Evolutionary conservation across 192 early-diverging fungal genomes (phyloP).

Genomic region (Coemansia sp.): DNA sequence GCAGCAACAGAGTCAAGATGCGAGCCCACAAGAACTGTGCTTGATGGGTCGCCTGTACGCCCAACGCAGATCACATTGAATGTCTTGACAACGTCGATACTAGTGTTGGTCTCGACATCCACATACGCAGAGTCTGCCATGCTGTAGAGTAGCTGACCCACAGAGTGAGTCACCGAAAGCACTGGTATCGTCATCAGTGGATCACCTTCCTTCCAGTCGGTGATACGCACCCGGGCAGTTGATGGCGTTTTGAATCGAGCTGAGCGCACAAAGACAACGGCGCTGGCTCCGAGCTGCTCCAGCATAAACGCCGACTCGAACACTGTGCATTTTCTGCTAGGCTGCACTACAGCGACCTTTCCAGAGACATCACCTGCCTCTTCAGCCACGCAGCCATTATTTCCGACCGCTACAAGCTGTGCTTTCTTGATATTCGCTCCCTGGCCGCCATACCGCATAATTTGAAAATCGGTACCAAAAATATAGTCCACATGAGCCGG

Average conservation of each 20-base stretch:
- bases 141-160: slow-evolving; percentile 55
- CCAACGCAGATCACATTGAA: slow-evolving; percentile 65
- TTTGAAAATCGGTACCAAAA: slow-evolving; percentile 38
- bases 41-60: slow-evolving; percentile 44
- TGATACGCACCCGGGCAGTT: slow-evolving; percentile 56
- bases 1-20: slow-evolving; percentile 70
- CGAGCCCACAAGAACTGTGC: slow-evolving; percentile 62
- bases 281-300: slow-evolving; percentile 61
- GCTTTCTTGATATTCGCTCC: slow-evolving; percentile 53
- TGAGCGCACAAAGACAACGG: slow-evolving; percentile 60
- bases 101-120: slow-evolving; percentile 55
- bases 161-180: slow-evolving; percentile 59
- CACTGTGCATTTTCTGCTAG: slow-evolving; percentile 45
- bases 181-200: slow-evolving; percentile 63
- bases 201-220: slow-evolving; percentile 67
- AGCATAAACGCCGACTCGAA: slow-evolving; percentile 61
- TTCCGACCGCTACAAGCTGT: slow-evolving; percentile 40
- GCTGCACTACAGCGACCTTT: slow-evolving; percentile 58
- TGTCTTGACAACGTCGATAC: slow-evolving; percentile 58
- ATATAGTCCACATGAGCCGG: slow-evolving; percentile 29
- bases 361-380: slow-evolving; percentile 47
- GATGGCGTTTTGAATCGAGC: slow-evolving; percentile 49
- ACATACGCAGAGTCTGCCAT: slow-evolving; percentile 26
- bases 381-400: slow-evolving; percentile 50
- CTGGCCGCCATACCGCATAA: slow-evolving; percentile 62